A percentile compares a stretch with the other conserved stretches of the same genome.
Evolutionary conservation across 108 stramenopile genomes (phyloP).

Genomic region (Nannochloropsis salina): DNA sequence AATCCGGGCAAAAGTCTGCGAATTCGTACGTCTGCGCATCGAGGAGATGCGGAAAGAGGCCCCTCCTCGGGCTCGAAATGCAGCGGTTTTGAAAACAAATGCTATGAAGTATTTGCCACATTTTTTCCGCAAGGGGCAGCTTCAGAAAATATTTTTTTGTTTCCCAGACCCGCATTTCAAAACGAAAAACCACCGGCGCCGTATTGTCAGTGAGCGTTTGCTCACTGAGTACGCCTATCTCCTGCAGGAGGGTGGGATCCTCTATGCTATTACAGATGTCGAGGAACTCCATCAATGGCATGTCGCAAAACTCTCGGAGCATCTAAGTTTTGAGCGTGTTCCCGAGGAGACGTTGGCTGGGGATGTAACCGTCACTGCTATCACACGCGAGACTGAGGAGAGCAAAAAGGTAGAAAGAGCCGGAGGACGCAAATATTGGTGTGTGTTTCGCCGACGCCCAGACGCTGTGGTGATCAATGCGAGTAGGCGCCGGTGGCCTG

Average conservation of each 20-base stretch:
- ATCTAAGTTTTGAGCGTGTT: conserved; percentile 70
- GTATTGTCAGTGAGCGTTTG: conserved; percentile 69
- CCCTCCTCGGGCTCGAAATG: conserved; percentile 70
- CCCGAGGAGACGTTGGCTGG: conserved; percentile 55
- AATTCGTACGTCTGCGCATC: conserved; percentile 88
- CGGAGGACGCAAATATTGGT: conserved; percentile 43
- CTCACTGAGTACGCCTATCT: conserved; percentile 86
- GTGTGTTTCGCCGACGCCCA: conserved; percentile 29
- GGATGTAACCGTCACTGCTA: conserved; percentile 79
- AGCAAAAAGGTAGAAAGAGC: conserved; percentile 75
- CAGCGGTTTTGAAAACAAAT: conserved; percentile 75
- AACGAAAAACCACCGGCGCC: conserved; percentile 87
- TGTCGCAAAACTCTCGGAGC: conserved; percentile 69
- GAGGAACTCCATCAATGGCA: conserved; percentile 92
- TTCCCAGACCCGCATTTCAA: conserved; percentile 98
- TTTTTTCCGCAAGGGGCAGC: conserved; percentile 57
- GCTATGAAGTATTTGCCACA: conserved; percentile 81
- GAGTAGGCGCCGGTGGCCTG: background rate
- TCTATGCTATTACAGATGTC: conserved; percentile 94
- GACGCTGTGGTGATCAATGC: background rate
- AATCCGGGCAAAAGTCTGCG: conserved; percentile 89
- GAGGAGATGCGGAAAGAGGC: conserved; percentile 70
- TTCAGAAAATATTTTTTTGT: conserved; percentile 87
- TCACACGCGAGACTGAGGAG: conserved; percentile 89
- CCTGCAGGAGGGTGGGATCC: conserved; percentile 62